phyloP scores from a whole-genome alignment of 2,329 filamentous ascomycete genomes.

The Talaromyces verruculosus region DNA sequence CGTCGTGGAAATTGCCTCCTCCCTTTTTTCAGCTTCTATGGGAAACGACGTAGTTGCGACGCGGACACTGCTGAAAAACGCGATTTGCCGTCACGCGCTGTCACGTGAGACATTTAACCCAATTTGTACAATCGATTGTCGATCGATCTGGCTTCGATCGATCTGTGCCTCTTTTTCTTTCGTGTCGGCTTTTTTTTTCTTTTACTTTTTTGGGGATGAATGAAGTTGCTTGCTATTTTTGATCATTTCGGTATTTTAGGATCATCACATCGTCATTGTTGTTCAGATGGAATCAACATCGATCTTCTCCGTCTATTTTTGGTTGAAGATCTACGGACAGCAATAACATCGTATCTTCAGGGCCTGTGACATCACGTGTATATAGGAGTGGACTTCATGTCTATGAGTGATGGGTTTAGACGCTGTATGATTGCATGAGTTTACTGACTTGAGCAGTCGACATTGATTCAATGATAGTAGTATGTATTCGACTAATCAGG shows the following conservation, averaged over 20 bases:
- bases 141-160: constrained; percentile 13
- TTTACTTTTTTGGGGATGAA: not conserved
- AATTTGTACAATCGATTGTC: not conserved
- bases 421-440: not conserved
- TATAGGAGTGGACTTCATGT: not conserved
- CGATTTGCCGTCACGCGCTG: constrained; percentile 10
- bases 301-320: not conserved
- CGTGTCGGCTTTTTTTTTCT: not conserved
- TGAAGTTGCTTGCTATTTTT: not conserved
- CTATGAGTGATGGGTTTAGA: not conserved
- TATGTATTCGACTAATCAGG: constrained; percentile 1
- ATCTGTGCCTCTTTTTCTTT: not conserved
- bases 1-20: not conserved
- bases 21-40: not conserved
- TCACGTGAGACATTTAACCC: constrained; percentile 8
- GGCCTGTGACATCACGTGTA: constrained; percentile 3
- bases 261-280: not conserved
- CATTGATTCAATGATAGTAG: not conserved
- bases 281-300: not conserved
- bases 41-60: constrained; percentile 1
- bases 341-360: not conserved
- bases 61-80: constrained; percentile 3
- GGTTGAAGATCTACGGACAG: no score
- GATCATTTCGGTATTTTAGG: not conserved
- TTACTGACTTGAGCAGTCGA: not conserved